phyloP scores from a whole-genome alignment of 1,284 basidiomycete species.

The Schizophyllum commune region DNA sequence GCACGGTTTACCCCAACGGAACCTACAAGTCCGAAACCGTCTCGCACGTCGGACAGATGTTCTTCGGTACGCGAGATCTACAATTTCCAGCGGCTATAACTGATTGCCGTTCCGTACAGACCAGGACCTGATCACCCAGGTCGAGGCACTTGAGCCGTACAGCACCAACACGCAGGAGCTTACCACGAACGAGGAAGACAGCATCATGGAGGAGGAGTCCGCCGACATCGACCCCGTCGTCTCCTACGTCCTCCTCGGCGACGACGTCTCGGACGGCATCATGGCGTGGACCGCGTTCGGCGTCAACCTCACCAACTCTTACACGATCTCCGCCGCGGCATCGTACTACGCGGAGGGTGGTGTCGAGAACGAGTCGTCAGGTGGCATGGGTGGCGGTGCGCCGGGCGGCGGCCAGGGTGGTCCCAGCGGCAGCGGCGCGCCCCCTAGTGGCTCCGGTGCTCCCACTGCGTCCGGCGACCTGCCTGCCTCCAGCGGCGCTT shows the following conservation, averaged over 20 bases:
- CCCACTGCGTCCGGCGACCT: neutral
- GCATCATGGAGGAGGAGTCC: slow-evolving; percentile 11
- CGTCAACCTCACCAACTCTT: slow-evolving; percentile 9
- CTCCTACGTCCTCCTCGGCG: slow-evolving; percentile 14
- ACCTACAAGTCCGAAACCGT: slow-evolving; percentile 8
- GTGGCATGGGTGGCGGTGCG: neutral
- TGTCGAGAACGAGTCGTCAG: slow-evolving; percentile 6
- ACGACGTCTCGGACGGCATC: slow-evolving; percentile 12
- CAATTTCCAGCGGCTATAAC: neutral
- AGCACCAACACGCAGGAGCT: slow-evolving; percentile 11
- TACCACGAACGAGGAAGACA: slow-evolving; percentile 14
- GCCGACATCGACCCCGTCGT: slow-evolving; percentile 12
- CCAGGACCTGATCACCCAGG: slow-evolving; percentile 10
- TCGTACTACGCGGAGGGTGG: slow-evolving; percentile 10
- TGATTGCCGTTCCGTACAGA: slow-evolving; percentile 4
- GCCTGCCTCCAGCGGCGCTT: neutral
- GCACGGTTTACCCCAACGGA: slow-evolving; percentile 9
- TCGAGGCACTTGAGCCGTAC: slow-evolving; percentile 12
- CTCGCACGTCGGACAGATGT: slow-evolving; percentile 15
- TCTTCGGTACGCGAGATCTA: neutral
- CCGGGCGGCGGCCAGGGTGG: neutral
- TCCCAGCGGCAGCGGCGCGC: neutral
- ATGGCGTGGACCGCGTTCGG: slow-evolving; percentile 14
- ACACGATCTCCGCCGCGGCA: slow-evolving; percentile 8
- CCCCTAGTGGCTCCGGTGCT: too few relatives aligned